Conservation (phyloP, 768 basidiomycete species). For the Cantharellus anzutake region DNA sequence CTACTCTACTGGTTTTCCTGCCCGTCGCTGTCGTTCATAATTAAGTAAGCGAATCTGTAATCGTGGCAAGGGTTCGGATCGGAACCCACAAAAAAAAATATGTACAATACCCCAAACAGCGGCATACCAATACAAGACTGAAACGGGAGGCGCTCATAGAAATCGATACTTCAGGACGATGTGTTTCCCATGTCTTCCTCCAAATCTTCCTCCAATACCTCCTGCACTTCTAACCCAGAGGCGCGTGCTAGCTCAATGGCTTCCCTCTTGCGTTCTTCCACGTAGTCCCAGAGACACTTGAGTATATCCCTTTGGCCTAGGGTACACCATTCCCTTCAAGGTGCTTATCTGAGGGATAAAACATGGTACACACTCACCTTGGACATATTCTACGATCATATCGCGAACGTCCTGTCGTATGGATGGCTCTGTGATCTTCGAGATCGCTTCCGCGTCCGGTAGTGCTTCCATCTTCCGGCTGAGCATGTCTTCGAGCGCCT, state of each 20-base stretch:
- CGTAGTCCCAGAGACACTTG: slow-evolving; percentile 13
- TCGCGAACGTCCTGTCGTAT: slow-evolving; percentile 1
- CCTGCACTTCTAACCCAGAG: slow-evolving; percentile 4
- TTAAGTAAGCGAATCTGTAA: too few relatives aligned
- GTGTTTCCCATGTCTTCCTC: too few relatives aligned
- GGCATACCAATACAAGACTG: too few relatives aligned
- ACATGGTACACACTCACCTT: slow-evolving; percentile 3
- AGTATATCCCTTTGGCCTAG: slow-evolving; percentile 10
- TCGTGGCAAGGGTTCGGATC: too few relatives aligned
- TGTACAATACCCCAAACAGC: too few relatives aligned
- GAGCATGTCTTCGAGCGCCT: slow-evolving; percentile 48
- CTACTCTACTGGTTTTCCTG: too few relatives aligned
- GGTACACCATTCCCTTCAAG: not conserved
- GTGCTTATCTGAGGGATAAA: not conserved
- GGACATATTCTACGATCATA: slow-evolving; percentile 4
- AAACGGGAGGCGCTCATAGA: too few relatives aligned
- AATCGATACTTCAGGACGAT: too few relatives aligned
- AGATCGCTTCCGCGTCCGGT: slow-evolving; percentile 17
- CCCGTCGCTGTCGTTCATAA: too few relatives aligned
- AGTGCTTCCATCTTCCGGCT: slow-evolving; percentile 30
- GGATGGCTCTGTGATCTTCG: not conserved
- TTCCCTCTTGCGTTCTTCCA: not conserved
- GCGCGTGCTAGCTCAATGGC: slow-evolving; percentile 7
- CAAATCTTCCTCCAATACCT: not conserved
- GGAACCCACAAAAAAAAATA: too few relatives aligned